Conservation (phyloP, 257 asterid genomes). For the Fraxinus cuspidata region DNA sequence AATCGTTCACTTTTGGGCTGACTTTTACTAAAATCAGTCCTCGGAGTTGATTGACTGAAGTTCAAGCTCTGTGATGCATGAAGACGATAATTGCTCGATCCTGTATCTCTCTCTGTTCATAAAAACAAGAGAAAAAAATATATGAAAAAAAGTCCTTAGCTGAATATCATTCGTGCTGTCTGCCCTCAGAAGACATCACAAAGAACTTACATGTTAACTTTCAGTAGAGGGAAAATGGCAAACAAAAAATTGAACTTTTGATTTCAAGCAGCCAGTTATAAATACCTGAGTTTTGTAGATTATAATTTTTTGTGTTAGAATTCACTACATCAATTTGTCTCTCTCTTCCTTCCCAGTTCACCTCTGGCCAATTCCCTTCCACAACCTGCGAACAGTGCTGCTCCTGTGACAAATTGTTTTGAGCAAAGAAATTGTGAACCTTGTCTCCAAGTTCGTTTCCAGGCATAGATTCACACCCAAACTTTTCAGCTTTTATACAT, state of each 20-base stretch:
- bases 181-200: constrained; percentile 8
- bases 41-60: constrained; percentile 52
- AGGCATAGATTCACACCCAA: constrained; percentile 68
- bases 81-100: constrained; percentile 51
- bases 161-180: not conserved
- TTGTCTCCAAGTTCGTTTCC: constrained; percentile 85
- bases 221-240: not conserved
- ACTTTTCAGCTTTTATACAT: constrained; percentile 16
- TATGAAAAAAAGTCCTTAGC: not conserved
- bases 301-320: constrained; percentile 25
- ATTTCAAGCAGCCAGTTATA: not conserved
- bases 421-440: constrained; percentile 91
- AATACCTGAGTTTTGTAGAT: constrained; percentile 51
- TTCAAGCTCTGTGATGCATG: constrained; percentile 59
- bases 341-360: constrained; percentile 63
- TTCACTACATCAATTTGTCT: constrained; percentile 45
- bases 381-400: constrained; percentile 59
- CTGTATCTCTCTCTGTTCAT: constrained; percentile 64
- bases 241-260: not conserved
- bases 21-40: constrained; percentile 56
- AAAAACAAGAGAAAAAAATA: constrained; percentile 13
- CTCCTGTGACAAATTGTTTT: constrained; percentile 65
- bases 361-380: constrained; percentile 64
- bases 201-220: not conserved
- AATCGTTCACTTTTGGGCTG: constrained; percentile 61